Conservation (phyloP, 495 filamentous ascomycete genomes). For the Delitschia confertaspora region DNA sequence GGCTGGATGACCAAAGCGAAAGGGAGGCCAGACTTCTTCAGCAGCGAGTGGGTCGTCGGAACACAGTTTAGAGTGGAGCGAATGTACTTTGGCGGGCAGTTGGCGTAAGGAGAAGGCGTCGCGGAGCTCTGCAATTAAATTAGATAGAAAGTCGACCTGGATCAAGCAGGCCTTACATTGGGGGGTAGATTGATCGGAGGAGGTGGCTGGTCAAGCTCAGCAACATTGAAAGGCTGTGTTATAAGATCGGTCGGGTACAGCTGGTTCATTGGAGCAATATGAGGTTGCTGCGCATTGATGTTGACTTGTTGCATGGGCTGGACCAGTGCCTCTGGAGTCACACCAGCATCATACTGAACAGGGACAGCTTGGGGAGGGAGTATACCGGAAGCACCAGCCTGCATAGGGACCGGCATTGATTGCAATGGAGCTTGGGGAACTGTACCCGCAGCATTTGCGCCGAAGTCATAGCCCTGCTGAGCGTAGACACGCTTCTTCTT, state of each 20-base stretch:
- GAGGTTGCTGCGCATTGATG: conserved; percentile 40
- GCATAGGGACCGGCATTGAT: too few species aligned
- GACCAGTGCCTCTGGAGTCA: too few species aligned
- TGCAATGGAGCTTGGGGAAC: conserved; percentile 19
- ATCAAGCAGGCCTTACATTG: conserved; percentile 64
- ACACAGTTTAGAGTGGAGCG: conserved; percentile 90
- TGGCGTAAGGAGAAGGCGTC: conserved; percentile 83
- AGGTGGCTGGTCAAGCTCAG: conserved; percentile 84
- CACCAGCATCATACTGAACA: too few species aligned
- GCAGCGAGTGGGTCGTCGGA: conserved; percentile 77
- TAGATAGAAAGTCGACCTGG: conserved; percentile 13
- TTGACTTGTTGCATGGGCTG: too few species aligned
- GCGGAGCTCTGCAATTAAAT: conserved; percentile 62
- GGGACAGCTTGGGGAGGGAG: too few species aligned
- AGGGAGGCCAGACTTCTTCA: conserved; percentile 93
- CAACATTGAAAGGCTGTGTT: conserved; percentile 84
- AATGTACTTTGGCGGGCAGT: conserved; percentile 89
- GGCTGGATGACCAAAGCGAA: conserved; percentile 96
- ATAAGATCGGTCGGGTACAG: conserved; percentile 87
- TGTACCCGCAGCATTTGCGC: conserved; percentile 79
- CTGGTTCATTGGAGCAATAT: conserved; percentile 63
- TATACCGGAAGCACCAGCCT: too few species aligned
- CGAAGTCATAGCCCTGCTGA: conserved; percentile 88
- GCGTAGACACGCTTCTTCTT: conserved; percentile 91
- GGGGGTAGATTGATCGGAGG: conserved; percentile 85